Evolutionary conservation across 2,329 filamentous ascomycete species (phyloP).

Genomic region (Colletotrichum filicis): DNA sequence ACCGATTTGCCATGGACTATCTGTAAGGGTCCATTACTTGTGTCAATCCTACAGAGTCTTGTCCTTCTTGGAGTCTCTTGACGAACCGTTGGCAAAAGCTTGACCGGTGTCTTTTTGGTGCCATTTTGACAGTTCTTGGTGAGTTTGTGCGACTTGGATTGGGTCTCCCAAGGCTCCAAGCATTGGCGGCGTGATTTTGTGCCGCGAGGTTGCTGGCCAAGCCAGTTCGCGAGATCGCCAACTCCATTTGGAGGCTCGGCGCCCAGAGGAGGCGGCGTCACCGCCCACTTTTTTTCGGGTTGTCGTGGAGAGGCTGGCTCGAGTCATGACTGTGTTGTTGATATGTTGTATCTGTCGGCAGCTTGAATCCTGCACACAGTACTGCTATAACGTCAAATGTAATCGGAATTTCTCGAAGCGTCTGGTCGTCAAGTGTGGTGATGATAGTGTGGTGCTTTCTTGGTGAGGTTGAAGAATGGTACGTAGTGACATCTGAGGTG

Average conservation of each 20-base stretch:
- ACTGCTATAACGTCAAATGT: not conserved
- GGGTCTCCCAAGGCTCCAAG: constrained; percentile 12
- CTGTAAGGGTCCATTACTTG: constrained; percentile 17
- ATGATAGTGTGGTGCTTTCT: not conserved
- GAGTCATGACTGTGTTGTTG: constrained; percentile 18
- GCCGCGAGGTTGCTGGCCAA: constrained; percentile 26
- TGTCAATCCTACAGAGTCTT: constrained; percentile 16
- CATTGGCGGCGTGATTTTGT: constrained; percentile 28
- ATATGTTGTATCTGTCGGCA: not conserved
- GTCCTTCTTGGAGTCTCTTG: constrained; percentile 6
- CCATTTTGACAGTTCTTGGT: constrained; percentile 7
- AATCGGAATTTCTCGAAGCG: constrained; percentile 26
- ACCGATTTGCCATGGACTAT: not conserved
- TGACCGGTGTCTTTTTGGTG: constrained; percentile 11
- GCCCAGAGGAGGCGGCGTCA: constrained; percentile 29
- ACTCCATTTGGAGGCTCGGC: constrained; percentile 31
- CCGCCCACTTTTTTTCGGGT: constrained; percentile 26
- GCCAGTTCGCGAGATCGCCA: constrained; percentile 29
- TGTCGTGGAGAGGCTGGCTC: not conserved
- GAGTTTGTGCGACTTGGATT: constrained; percentile 21
- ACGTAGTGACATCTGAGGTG: not conserved
- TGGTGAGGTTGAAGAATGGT: not conserved
- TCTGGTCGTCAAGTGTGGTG: constrained; percentile 1
- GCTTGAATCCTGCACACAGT: too few species aligned
- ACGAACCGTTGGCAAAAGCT: constrained; percentile 32